Evolutionary conservation across 108 stramenopile genomes (phyloP).

Genomic region (Stephanodiscus minutulus): DNA sequence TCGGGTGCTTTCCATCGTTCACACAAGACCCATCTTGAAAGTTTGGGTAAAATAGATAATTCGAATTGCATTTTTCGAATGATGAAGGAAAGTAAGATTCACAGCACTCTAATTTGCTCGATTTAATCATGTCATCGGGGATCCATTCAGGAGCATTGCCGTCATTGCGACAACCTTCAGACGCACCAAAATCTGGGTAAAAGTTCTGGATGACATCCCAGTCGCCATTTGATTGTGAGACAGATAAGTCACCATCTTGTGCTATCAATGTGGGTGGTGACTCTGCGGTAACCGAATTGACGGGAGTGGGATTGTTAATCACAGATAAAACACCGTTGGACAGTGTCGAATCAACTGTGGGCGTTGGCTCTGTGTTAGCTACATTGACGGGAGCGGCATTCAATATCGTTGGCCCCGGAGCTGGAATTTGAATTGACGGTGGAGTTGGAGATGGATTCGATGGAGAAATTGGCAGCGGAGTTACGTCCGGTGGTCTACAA

Average conservation of each 20-base stretch:
- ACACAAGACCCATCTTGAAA: slow-evolving; percentile 11
- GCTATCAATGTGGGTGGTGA: no score
- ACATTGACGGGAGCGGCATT: background rate
- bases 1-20: slow-evolving; percentile 31
- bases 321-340: background rate
- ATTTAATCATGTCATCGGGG: background rate
- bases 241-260: background rate
- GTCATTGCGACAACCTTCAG: slow-evolving; percentile 15
- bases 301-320: no score
- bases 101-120: slow-evolving; percentile 4
- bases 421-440: background rate
- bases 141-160: slow-evolving; percentile 18
- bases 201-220: background rate
- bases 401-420: background rate
- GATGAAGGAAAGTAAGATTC: slow-evolving; percentile 1
- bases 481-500: background rate
- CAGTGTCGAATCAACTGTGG: background rate
- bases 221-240: background rate
- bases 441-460: background rate
- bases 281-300: background rate
- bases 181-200: slow-evolving; percentile 17
- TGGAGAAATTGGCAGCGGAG: background rate
- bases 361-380: background rate
- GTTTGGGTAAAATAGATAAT: slow-evolving; percentile 28
- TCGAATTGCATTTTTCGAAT: slow-evolving; percentile 1